Base-by-base conservation (phyloP, 139 green algal species). In the Chlorella ohadii region DNA sequence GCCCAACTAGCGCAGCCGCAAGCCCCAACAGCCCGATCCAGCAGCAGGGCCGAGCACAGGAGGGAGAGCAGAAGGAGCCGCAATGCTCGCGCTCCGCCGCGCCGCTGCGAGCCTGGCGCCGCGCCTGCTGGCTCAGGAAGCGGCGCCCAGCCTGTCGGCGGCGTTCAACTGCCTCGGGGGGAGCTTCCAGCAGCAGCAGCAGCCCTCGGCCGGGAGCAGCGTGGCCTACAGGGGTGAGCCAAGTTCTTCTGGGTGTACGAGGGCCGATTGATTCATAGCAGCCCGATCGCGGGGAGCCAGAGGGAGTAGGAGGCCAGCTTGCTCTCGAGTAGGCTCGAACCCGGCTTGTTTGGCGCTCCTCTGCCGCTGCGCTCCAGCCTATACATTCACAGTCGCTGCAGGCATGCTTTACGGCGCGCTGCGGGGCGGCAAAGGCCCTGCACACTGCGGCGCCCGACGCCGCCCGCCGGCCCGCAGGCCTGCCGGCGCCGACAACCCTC, bases 21-120 rank as follows among this genome's bases (percentile, higher is more conserved):
- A 4, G 31, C 28, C 63, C 28, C 13, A 38, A 38, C 51, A 59
- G 51, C 51, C 51, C 12, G 15, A 23, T 22, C 51, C 17, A 23
- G 65, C 65, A 25, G 65, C 31, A 23, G 2, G 65, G 12, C 3
- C 33, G 3, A 15, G 15, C 16, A 39, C 9, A 39, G 33, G 65
- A 23, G 27, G 31, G 7, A 61, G 25, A n/a, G 34, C 51, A 67
- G 67, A 38, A 22, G 4, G 20, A 27, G 41, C 44, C 56, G 64
- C 15, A 9, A 87, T 88, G 84, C 55, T 59, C 51, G 51, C 51
- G 51, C 51, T 88, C 19, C 84, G 84, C 67, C 44, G 84, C 44
- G 56, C 66, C 27, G 84, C 84, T n/a, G 66, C 82, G 51, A 31
- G 66, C 56, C 66, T 88, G 17, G 34, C 82, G 47, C 84, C 79